Percentiles rank a stretch among this genome's conserved stretches.
phyloP scores from a whole-genome alignment of 768 basidiomycete species.

The Lactarius quietus region DNA sequence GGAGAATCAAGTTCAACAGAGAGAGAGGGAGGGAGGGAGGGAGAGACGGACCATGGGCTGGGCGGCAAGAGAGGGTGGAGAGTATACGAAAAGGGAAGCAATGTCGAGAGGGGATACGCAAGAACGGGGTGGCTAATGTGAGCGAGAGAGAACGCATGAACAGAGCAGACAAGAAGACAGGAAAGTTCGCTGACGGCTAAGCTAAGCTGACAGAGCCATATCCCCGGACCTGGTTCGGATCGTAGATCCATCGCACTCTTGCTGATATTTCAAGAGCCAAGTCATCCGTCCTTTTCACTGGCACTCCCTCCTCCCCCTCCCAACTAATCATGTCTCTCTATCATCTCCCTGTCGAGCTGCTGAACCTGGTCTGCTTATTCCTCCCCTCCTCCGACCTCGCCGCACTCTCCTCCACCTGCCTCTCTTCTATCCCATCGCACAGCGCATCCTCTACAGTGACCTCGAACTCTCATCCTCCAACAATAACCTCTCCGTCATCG shows the following conservation, averaged over 20 bases:
- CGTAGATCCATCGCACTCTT: constrained; percentile 1
- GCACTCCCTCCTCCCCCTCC: constrained; percentile 2
- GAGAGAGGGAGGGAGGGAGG: background rate
- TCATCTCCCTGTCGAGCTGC: constrained; percentile 57
- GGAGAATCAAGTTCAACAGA: constrained; percentile 1
- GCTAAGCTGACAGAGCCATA: background rate
- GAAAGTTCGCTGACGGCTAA: background rate
- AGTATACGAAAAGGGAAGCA: background rate
- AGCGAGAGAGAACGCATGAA: background rate
- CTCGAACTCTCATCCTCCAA: constrained; percentile 44
- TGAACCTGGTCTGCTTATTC: constrained; percentile 46
- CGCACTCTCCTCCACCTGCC: constrained; percentile 45
- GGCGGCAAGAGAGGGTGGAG: background rate
- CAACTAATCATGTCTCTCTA: constrained; percentile 41
- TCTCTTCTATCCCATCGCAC: constrained; percentile 46
- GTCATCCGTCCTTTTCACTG: background rate
- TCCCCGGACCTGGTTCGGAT: background rate
- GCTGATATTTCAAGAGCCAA: background rate
- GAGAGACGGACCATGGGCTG: constrained; percentile 2
- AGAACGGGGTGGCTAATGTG: background rate
- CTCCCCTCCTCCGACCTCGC: constrained; percentile 41
- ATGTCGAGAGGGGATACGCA: background rate
- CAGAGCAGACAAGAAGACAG: background rate
- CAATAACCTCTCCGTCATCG: constrained; percentile 47
- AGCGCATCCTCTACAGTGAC: constrained; percentile 60